Base-by-base conservation (phyloP, 495 filamentous ascomycete species). In the Daldinia grandis region DNA sequence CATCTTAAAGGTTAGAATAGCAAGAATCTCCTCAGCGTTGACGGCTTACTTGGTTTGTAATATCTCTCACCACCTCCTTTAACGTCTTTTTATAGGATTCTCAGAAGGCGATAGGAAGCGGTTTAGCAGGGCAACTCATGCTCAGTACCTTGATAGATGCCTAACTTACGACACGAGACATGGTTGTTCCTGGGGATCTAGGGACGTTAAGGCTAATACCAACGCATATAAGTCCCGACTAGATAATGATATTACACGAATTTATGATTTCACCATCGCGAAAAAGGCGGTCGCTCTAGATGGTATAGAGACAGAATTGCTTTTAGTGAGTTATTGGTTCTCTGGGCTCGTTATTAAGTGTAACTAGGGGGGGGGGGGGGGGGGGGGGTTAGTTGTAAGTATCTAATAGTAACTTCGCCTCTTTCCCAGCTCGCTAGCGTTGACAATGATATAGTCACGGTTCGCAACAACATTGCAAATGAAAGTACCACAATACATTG, bases 401-500 rank as follows among this genome's bases (percentile, higher is more conserved):
- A 38, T 14, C 4, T 35, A 35, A 12, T 1, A 15, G 8, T n/a
- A n/a, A 38, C 35, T 38, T 38, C 3, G 12, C 35, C 35, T 14
- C 10, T 38, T 38, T 38, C 1, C 12, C 35, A 38, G 5, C 1
- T 12, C 35, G 15, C 35, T 12, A 4, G 35, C 8, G 12, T 38
- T 38, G 10, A 38, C 35, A 38, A 38, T 38, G 15, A 14, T 4
- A 15, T 38, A 38, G 35, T 38, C 12, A 38, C 35, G 35, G 35
- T 38, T 12, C 35, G 35, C 35, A 38, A 38, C 35, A 38, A 38
- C 15, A 0, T 38, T 55, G 25, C 28, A 2, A 57, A 70, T 56
- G 79, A 83, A 42, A 77, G 79, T 21, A 83, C 80, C 2, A 47
- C 74, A 1, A 81, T 81, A 42, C 79, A 81, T 54, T 81, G 74